Percentiles rank a stretch among this genome's conserved stretches.
Conservation (phyloP, 2,329 filamentous ascomycete genomes). For the Xylariaceae sp. region DNA sequence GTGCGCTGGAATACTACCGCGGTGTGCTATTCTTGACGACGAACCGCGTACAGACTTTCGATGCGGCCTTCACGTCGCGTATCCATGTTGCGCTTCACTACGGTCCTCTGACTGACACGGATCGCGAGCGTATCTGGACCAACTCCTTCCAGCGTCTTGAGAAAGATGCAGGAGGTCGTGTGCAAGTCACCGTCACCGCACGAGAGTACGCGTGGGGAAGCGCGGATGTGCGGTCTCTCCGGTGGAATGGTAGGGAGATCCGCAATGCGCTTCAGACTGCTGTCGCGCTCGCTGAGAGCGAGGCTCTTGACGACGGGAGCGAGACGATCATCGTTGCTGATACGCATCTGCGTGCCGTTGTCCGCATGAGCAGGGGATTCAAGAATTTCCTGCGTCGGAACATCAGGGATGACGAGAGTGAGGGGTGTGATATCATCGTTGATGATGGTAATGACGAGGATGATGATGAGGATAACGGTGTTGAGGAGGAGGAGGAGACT, state of each 20-base stretch:
- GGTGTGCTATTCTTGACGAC: constrained; percentile 50
- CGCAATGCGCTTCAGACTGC: constrained; percentile 33
- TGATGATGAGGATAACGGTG: neutral
- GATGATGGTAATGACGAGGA: constrained; percentile 2
- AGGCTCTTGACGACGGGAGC: constrained; percentile 24
- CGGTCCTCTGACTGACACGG: constrained; percentile 36
- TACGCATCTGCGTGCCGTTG: constrained; percentile 34
- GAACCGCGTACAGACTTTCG: constrained; percentile 45
- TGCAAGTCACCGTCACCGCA: constrained; percentile 36
- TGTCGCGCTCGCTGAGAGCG: constrained; percentile 27
- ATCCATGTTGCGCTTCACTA: constrained; percentile 49
- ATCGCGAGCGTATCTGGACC: constrained; percentile 43
- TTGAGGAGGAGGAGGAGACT: constrained; percentile 1
- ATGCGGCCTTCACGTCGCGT: constrained; percentile 45
- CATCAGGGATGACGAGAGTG: constrained; percentile 8
- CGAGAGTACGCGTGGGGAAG: constrained; percentile 38
- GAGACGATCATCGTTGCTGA: constrained; percentile 31
- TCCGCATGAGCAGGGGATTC: constrained; percentile 37
- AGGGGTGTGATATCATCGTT: constrained; percentile 1
- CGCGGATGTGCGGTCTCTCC: constrained; percentile 34
- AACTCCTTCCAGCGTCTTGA: constrained; percentile 44
- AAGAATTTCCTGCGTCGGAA: constrained; percentile 29
- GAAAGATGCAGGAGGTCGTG: constrained; percentile 36
- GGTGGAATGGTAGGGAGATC: constrained; percentile 36
- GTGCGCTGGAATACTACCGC: constrained; percentile 49